These are phyloP conservation scores for Penicillium griseofulvum DNA, from an alignment of 2,329 filamentous ascomycete species.

Conservation along the genomic window DNA sequence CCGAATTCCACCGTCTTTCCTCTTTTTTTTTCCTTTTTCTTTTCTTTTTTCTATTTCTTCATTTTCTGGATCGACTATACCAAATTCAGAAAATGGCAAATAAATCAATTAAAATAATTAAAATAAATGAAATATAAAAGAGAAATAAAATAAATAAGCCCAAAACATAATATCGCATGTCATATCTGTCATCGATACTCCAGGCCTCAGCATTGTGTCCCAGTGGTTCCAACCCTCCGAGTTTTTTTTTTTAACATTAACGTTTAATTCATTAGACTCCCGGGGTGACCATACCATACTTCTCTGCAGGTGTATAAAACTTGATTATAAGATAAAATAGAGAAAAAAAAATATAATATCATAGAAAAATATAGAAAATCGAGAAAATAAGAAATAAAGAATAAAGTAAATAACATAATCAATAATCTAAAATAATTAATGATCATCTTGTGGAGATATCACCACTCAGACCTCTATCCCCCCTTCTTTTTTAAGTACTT, in stretches of 20 bases:
- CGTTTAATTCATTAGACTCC: conserved; percentile 17
- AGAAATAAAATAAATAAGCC: neutral
- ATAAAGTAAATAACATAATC: neutral
- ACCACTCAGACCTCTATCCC: neutral
- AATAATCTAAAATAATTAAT: neutral
- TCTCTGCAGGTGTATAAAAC: neutral
- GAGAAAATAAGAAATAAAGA: neutral
- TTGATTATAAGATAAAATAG: neutral
- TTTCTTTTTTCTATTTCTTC: neutral
- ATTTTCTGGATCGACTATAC: conserved; percentile 1
- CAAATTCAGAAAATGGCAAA: neutral
- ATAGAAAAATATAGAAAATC: neutral
- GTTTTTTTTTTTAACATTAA: conserved; percentile 12
- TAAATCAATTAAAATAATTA: neutral
- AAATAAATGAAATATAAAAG: neutral
- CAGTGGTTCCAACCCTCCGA: conserved; percentile 13
- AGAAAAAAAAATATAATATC: neutral
- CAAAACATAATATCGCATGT: conserved; percentile 10
- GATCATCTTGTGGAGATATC: conserved; percentile 4
- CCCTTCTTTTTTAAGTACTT: neutral
- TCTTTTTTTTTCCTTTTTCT: conserved; percentile 1
- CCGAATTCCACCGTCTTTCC: conserved; percentile 4
- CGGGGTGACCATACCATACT: conserved; percentile 9
- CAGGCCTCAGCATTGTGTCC: conserved; percentile 2
- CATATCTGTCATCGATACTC: conserved; percentile 11